Base-by-base conservation (phyloP, 768 basidiomycete species). In the Pholiota microspora region DNA sequence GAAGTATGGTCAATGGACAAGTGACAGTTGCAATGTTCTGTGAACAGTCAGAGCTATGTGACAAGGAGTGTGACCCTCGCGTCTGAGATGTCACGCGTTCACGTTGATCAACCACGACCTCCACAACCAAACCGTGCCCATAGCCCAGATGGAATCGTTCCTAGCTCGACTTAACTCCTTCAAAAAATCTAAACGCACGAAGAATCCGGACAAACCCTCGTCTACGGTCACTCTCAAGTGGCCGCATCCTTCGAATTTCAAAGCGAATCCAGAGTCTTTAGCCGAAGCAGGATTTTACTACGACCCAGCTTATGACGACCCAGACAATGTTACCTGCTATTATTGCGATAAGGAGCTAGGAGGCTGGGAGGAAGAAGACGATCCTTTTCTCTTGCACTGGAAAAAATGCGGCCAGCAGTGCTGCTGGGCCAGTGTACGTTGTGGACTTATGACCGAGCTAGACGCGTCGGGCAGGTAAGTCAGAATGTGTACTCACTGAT, bases 261-360 rank as follows among this genome's bases (percentile, higher is more conserved):
- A 73, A 48, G 87, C 94, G 44, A 94, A 82, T 48, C 86, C 94
- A 1, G 71, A 78, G 50, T 77, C 81, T 3, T 82, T 98, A 13
- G 88, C 95, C 1, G 84, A 88, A 59, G 95, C 95, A 2, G 95
- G 95, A 7, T 98, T 96, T 73, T 95, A 83, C 76, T 94, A 79
- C 71, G 77, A 77, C 58, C 92, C 92, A 0, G 82, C 80, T 59
- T 72, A 74, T 55, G 81, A 84, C 21, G 84, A 87, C 56, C 75
- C 74, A 13, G 92, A 94, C 70, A 86, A 82, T 61, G 93, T 89
- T 18, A 77, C 80, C 3, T 98, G 95, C 68, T 97, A 87, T 67
- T 73, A 88, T 59, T 98, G 95, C 72, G 78, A 77, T 42, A 91
- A 94, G 62, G 77, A 87, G 57, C 77, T 98, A 7, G 82, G 84